Evolutionary conservation across 768 basidiomycete genomes (phyloP), one percentile per base, ranked within the genome.

Genomic region (Boletus vinaceobasis): DNA sequence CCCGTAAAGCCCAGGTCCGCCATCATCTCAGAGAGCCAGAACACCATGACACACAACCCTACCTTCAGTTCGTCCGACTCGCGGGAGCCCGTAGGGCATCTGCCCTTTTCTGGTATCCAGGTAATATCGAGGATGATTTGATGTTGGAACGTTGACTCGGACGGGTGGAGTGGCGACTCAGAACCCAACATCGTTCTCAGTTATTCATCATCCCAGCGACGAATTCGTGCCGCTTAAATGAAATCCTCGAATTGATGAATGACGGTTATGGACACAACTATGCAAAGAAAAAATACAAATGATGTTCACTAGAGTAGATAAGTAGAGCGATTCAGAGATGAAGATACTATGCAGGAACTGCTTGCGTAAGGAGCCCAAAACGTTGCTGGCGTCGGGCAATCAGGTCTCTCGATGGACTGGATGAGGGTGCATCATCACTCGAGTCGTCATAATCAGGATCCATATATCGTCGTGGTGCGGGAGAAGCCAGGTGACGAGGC

Each of bases 401-500:
- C 21, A 79, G 48, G 35, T 78, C 76, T 54, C 75, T 73, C 47
- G 78, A 73, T 7, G 82, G 82, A 56, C 82, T 83, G 26, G 71
- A 70, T 15, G 73, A 72, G 2, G 60, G 68, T 15, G 74, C 75
- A 61, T 82, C 83, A 61, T 84, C 83, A 61, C 79, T 79, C 5
- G 73, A 71, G 1, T 71, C 69, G 51, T 79, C 75, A 32, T 70
- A 67, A 50, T 75, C 67, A 19, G 53, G 57, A 32, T 50, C 61
- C 56, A 71, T 65, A 21, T 67, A 59, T 38, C 78, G 77, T 35
- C 76, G 80, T 39, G 79, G 68, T 21, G 74, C 77, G 7, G 87
- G 85, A 8, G 87, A 90, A 37, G 82, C 79, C 32, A 88, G 68
- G 60, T 84, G 83, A 56, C 80, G 79, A n/a, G 87, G 86, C 0